Evolutionary conservation across 352 stramenopile genomes (phyloP).

Genomic region (Elongisporangium anandrum): DNA sequence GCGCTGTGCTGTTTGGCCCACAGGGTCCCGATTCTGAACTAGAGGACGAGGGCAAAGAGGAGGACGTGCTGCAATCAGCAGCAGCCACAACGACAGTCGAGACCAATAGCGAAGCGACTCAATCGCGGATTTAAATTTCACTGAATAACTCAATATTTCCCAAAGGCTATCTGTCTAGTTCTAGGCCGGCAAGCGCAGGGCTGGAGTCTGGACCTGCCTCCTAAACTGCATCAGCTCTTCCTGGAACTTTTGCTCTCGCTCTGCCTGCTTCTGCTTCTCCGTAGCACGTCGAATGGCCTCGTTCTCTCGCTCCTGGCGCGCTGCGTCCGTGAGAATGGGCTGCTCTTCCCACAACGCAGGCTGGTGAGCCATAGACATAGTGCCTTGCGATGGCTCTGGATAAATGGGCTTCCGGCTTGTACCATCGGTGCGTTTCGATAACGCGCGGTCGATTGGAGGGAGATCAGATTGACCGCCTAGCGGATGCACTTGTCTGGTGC

Average conservation of each 20-base stretch:
- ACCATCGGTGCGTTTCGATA: neutral
- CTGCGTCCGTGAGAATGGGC: conserved; percentile 45
- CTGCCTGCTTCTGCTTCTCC: conserved; percentile 22
- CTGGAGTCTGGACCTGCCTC: no score
- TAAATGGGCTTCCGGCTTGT: conserved; percentile 10
- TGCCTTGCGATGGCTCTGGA: conserved; percentile 16
- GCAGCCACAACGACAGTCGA: conserved; percentile 3
- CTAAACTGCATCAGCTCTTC: conserved; percentile 51
- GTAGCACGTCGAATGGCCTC: conserved; percentile 17
- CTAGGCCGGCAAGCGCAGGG: no score
- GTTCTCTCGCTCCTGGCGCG: conserved; percentile 22
- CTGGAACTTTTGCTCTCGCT: conserved; percentile 48
- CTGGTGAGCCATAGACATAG: conserved; percentile 1
- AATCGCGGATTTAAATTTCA: no score
- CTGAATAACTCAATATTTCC: no score
- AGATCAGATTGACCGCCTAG: neutral
- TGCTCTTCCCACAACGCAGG: conserved; percentile 39
- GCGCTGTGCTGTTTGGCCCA: conserved; percentile 38
- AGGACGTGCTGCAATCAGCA: conserved; percentile 3
- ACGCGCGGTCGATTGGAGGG: neutral
- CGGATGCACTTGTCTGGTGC: neutral
- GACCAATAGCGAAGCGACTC: conserved; percentile 12
- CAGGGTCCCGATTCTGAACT: neutral
- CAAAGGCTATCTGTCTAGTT: no score
- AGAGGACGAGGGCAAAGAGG: conserved; percentile 1